These are phyloP conservation scores for Trichophyton mentagrophytes DNA, from an alignment of 2,329 filamentous ascomycete species.

Conservation along the genomic window DNA sequence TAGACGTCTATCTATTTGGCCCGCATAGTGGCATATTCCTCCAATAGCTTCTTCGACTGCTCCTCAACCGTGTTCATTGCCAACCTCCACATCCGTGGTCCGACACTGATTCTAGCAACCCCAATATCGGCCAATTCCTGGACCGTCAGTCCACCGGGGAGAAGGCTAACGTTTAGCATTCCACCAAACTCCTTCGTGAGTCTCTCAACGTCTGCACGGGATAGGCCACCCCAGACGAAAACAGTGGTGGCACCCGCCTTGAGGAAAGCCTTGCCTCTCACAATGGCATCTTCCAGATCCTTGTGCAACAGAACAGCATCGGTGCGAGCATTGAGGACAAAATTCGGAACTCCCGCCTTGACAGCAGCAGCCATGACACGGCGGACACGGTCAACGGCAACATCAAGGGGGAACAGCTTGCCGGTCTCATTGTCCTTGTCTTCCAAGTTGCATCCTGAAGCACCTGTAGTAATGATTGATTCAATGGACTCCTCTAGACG, in stretches of 20 bases:
- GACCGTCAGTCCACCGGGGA: slow-evolving; percentile 31
- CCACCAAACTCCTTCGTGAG: slow-evolving; percentile 40
- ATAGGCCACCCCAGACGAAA: slow-evolving; percentile 48
- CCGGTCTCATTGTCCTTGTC: slow-evolving; percentile 34
- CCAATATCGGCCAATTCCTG: slow-evolving; percentile 37
- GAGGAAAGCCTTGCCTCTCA: slow-evolving; percentile 45
- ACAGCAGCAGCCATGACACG: slow-evolving; percentile 15
- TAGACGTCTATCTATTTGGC: neutral
- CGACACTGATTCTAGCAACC: slow-evolving; percentile 45
- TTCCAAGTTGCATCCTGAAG: slow-evolving; percentile 48
- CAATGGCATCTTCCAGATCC: slow-evolving; percentile 38
- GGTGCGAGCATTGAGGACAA: slow-evolving; percentile 46
- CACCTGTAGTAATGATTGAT: slow-evolving; percentile 39
- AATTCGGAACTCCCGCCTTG: slow-evolving; percentile 40
- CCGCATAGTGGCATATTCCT: slow-evolving; percentile 12
- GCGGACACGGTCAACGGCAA: slow-evolving; percentile 39
- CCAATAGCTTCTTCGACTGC: slow-evolving; percentile 11
- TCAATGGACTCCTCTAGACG: slow-evolving; percentile 35
- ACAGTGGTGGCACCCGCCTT: slow-evolving; percentile 46
- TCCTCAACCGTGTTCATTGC: slow-evolving; percentile 23
- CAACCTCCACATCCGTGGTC: slow-evolving; percentile 35
- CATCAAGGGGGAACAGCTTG: slow-evolving; percentile 30
- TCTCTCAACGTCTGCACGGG: slow-evolving; percentile 35
- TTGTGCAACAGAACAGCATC: slow-evolving; percentile 38
- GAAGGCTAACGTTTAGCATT: slow-evolving; percentile 38